Conservation (phyloP, 139 green algal species). For the Volvox reticuliferus region DNA sequence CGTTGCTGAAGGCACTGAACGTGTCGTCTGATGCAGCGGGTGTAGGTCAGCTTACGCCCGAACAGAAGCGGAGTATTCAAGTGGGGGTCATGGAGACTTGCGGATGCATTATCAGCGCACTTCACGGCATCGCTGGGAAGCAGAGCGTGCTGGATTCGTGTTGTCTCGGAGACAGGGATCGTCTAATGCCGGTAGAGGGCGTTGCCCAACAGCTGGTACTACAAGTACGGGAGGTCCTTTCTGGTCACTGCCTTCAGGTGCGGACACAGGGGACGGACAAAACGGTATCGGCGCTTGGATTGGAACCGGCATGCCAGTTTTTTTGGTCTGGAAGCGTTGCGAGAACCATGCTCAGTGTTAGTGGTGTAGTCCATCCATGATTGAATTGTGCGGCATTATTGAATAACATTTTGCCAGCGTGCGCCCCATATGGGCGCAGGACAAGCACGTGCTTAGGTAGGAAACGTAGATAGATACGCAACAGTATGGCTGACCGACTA, state of each 20-base stretch:
- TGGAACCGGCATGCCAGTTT: no score
- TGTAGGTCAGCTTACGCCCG: background rate
- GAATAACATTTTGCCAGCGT: no score
- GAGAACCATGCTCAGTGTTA: no score
- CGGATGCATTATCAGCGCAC: slow-evolving; percentile 24
- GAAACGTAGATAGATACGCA: no score
- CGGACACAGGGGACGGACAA: background rate
- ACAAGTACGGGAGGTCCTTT: background rate
- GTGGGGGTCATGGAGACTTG: slow-evolving; percentile 12
- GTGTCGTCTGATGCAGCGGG: background rate
- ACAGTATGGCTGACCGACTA: no score
- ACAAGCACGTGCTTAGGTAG: no score
- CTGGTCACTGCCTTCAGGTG: slow-evolving; percentile 8
- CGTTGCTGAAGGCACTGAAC: background rate
- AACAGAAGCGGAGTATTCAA: background rate
- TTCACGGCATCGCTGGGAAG: slow-evolving; percentile 27
- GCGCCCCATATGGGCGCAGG: no score
- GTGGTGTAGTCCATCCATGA: no score
- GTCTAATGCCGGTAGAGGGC: background rate
- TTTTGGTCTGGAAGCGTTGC: no score
- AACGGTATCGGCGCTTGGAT: no score
- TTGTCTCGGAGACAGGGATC: background rate
- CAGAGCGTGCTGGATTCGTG: background rate
- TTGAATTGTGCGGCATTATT: no score
- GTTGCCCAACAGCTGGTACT: background rate